phyloP scores from a whole-genome alignment of 2,329 filamentous ascomycete genomes.

The Fusarium sp. region DNA sequence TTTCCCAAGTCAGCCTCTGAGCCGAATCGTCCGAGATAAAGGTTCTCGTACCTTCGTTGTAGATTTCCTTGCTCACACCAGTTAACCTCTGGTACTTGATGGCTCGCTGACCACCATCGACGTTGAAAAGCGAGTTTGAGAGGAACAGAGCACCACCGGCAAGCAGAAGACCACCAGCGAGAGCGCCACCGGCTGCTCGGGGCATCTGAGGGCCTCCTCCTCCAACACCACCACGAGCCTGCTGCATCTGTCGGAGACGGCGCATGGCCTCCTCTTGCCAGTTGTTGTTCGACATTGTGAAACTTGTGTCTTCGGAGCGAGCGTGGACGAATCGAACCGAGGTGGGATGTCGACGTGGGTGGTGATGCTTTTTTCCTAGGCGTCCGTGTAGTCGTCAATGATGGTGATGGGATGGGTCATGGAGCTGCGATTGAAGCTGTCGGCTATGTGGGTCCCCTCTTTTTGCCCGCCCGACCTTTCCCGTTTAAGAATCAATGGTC shows the following conservation, averaged over 20 bases:
- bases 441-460: conserved; percentile 43
- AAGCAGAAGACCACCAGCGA: conserved; percentile 59
- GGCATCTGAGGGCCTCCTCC: conserved; percentile 59
- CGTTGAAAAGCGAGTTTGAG: conserved; percentile 77
- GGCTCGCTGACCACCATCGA: conserved; percentile 97
- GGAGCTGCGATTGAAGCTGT: conserved; percentile 48
- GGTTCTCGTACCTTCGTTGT: conserved; percentile 79
- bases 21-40: conserved; percentile 30
- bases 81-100: conserved; percentile 97
- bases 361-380: conserved; percentile 30
- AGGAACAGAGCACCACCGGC: conserved; percentile 64
- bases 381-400: conserved; percentile 38
- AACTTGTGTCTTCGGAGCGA: conserved; percentile 14
- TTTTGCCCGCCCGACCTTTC: conserved; percentile 44
- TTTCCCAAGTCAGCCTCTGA: conserved; percentile 28
- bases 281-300: conserved; percentile 54
- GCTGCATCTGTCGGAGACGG: conserved; percentile 63
- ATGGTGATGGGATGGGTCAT: conserved; percentile 38
- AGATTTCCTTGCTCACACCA: conserved; percentile 97
- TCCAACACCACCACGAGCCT: conserved; percentile 58
- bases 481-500: conserved; percentile 21
- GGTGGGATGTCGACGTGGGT: conserved; percentile 27
- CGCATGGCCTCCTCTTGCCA: conserved; percentile 65
- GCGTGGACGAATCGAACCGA: conserved; percentile 26
- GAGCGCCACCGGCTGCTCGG: conserved; percentile 55